Conservation (phyloP, 495 filamentous ascomycete species). For the Rusavskia elegans region DNA sequence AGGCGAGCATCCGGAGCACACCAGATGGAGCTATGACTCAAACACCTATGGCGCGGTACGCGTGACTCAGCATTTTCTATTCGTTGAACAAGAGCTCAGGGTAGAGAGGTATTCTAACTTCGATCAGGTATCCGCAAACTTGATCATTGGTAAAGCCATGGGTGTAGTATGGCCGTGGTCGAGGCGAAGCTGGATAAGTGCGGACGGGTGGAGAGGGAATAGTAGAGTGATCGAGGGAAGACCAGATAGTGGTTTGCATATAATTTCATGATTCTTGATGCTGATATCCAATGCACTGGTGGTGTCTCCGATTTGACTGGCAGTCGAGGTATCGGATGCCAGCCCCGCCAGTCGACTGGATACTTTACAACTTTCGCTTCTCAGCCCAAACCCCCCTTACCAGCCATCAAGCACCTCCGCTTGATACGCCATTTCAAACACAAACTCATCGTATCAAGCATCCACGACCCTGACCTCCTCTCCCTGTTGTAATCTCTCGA, state of each 20-base stretch:
- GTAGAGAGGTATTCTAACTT: neutral
- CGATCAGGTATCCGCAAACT: conserved; percentile 30
- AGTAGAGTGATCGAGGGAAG: conserved; percentile 26
- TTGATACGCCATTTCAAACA: too few species aligned
- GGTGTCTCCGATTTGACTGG: too few species aligned
- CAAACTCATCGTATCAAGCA: too few species aligned
- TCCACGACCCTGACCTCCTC: conserved; percentile 47
- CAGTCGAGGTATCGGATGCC: too few species aligned
- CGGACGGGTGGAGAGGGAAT: conserved; percentile 26
- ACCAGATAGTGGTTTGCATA: conserved; percentile 9
- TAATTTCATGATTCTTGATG: too few species aligned
- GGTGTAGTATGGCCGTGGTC: conserved; percentile 45
- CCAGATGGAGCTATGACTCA: conserved; percentile 44
- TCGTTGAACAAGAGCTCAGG: neutral
- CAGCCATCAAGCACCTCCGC: too few species aligned
- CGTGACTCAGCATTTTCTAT: conserved; percentile 4
- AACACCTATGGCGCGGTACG: conserved; percentile 59
- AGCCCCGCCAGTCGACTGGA: too few species aligned
- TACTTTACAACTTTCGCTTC: neutral
- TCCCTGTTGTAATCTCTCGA: conserved; percentile 44
- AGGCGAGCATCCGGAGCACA: conserved; percentile 43
- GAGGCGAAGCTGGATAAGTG: conserved; percentile 30
- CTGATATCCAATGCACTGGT: too few species aligned
- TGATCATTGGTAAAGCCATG: conserved; percentile 48
- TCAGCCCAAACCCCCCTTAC: neutral